Percentiles rank a stretch among this genome's conserved stretches.
Evolutionary conservation across 441 rosid species (phyloP).

Genomic region (Cnidoscolus chayamansa): DNA sequence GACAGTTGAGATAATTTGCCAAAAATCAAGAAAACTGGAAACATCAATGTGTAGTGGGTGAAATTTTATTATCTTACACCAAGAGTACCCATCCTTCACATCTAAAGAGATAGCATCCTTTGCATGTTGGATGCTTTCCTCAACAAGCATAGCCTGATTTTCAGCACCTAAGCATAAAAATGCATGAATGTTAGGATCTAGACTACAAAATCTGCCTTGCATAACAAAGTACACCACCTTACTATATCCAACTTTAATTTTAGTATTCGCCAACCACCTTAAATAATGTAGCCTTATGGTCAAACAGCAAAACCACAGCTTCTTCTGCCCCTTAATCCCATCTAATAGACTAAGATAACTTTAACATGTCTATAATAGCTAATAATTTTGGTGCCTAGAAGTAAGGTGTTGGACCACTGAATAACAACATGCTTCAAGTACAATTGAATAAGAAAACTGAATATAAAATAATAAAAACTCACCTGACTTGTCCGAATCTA

Average conservation of each 20-base stretch:
- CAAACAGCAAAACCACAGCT: background rate
- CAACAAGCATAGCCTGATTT: slow-evolving; percentile 52
- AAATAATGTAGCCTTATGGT: background rate
- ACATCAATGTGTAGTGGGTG: background rate
- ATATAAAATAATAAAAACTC: background rate
- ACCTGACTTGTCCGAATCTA: background rate
- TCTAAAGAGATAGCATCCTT: slow-evolving; percentile 71
- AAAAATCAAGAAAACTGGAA: slow-evolving; percentile 7
- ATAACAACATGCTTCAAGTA: background rate
- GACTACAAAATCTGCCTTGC: slow-evolving; percentile 2
- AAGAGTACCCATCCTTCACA: slow-evolving; percentile 74
- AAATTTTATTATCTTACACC: slow-evolving; percentile 49
- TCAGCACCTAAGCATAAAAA: slow-evolving; percentile 41
- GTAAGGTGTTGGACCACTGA: background rate
- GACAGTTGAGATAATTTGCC: background rate
- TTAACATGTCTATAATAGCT: background rate
- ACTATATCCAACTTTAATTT: slow-evolving; percentile 2
- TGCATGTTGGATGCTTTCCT: slow-evolving; percentile 68
- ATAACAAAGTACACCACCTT: background rate
- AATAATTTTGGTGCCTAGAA: background rate
- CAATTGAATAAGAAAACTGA: background rate
- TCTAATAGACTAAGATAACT: slow-evolving; percentile 3
- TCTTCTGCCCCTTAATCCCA: background rate
- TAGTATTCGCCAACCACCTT: slow-evolving; percentile 2
- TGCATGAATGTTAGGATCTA: slow-evolving; percentile 4